Percentiles rank a stretch among this genome's conserved stretches.
Conservation (phyloP, 495 filamentous ascomycete species). For the Hypomontagnella submonticulosa region DNA sequence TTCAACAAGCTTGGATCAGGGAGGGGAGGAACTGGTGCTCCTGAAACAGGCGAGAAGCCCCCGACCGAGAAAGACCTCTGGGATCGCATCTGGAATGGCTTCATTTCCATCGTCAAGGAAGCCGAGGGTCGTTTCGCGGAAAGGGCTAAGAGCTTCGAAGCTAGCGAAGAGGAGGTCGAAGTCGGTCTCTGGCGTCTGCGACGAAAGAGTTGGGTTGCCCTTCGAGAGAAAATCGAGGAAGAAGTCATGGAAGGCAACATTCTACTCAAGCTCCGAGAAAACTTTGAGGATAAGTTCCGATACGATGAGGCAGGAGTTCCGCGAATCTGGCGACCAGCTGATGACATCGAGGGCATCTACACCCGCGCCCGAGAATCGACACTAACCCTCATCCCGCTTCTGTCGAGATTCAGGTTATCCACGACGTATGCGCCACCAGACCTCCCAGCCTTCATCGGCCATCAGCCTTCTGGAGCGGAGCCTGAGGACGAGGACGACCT, state of each 20-base stretch:
- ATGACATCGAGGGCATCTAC: conserved; percentile 96
- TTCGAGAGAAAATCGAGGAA: conserved; percentile 92
- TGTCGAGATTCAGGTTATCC: conserved; percentile 82
- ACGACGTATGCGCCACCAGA: conserved; percentile 79
- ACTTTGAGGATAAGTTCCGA: conserved; percentile 98
- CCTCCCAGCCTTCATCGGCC: conserved; percentile 82
- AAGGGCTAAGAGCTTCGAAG: conserved; percentile 91
- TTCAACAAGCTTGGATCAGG: conserved; percentile 95
- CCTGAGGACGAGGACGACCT: conserved; percentile 91
- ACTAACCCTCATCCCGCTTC: conserved; percentile 84
- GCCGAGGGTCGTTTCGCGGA: conserved; percentile 87
- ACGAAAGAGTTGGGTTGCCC: conserved; percentile 91
- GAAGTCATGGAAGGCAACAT: conserved; percentile 98
- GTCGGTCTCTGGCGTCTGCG: conserved; percentile 92
- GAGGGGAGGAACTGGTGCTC: conserved; percentile 79
- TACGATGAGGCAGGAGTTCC: conserved; percentile 96
- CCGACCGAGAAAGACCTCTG: conserved; percentile 83
- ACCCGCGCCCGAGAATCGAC: conserved; percentile 92
- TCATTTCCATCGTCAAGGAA: conserved; percentile 83
- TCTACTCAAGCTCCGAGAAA: conserved; percentile 93
- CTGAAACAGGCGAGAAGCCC: conserved; percentile 79
- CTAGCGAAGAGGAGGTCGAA: conserved; percentile 88
- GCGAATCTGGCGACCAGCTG: conserved; percentile 94
- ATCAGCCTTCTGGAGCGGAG: conserved; percentile 77
- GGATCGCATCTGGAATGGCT: conserved; percentile 94